Conservation (phyloP, 805 yeast genomes). For the Kuraishia floccosa region DNA sequence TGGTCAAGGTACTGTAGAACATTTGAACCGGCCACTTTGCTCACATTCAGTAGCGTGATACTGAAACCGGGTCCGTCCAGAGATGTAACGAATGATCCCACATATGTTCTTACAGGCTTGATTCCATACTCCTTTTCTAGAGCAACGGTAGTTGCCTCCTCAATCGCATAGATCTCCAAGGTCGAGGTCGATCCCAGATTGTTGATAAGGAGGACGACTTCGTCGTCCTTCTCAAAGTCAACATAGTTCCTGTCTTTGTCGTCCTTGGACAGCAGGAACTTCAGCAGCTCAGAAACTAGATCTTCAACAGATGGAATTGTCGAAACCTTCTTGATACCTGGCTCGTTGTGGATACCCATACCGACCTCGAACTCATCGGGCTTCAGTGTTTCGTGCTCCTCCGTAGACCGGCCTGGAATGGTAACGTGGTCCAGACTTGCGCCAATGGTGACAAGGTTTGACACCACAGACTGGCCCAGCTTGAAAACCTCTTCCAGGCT, state of each 20-base stretch:
- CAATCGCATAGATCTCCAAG: conserved; percentile 66
- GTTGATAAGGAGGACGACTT: conserved; percentile 65
- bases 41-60: conserved; percentile 64
- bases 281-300: conserved; percentile 45
- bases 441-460: conserved; percentile 73
- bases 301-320: conserved; percentile 66
- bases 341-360: conserved; percentile 94
- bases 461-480: conserved; percentile 51
- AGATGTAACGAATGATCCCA: conserved; percentile 81
- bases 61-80: conserved; percentile 90
- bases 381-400: conserved; percentile 31
- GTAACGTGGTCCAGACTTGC: conserved; percentile 84
- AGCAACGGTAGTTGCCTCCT: conserved; percentile 42
- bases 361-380: conserved; percentile 77
- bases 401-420: conserved; percentile 70
- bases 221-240: conserved; percentile 42
- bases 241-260: conserved; percentile 81
- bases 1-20: conserved; percentile 51
- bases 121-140: conserved; percentile 42
- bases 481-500: conserved; percentile 41
- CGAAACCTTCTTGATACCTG: conserved; percentile 56
- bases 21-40: conserved; percentile 31
- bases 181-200: conserved; percentile 86
- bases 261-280: conserved; percentile 44
- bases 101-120: conserved; percentile 54